Evolutionary conservation across 2,329 filamentous ascomycete genomes (phyloP).

Genomic region (Lachnellula subtilissima): DNA sequence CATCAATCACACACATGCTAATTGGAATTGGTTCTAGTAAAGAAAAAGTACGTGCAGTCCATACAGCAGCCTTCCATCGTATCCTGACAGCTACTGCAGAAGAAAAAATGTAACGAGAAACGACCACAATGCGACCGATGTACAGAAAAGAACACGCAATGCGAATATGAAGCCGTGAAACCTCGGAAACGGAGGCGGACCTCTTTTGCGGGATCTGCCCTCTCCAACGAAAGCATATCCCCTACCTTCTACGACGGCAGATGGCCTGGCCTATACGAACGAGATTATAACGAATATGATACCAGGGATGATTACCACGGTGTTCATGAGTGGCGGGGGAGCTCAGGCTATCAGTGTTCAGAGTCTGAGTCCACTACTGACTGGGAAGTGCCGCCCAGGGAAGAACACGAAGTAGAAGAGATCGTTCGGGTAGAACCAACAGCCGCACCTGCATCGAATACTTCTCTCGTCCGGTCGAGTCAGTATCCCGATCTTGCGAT

Average conservation of each 20-base stretch:
- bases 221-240: constrained; percentile 17
- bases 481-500: constrained; percentile 31
- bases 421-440: constrained; percentile 16
- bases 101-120: constrained; percentile 33
- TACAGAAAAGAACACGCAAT: constrained; percentile 24
- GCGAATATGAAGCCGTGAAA: constrained; percentile 32
- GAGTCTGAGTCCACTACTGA: constrained; percentile 16
- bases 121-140: constrained; percentile 31
- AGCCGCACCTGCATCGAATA: constrained; percentile 1
- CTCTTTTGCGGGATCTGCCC: constrained; percentile 23
- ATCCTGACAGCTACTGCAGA: constrained; percentile 21
- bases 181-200: constrained; percentile 26
- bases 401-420: constrained; percentile 24
- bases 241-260: constrained; percentile 15
- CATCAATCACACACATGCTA: neutral
- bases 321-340: constrained; percentile 20
- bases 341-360: constrained; percentile 18
- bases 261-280: constrained; percentile 22
- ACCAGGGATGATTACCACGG: constrained; percentile 5
- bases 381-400: constrained; percentile 18
- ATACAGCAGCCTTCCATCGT: neutral
- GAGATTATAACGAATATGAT: constrained; percentile 6
- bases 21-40: constrained; percentile 20
- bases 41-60: constrained; percentile 27
- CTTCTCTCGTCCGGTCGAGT: constrained; percentile 18